Conservation (phyloP, 225 moss, liverwort and hornwort genomes). For the Lunularia cruciata region DNA sequence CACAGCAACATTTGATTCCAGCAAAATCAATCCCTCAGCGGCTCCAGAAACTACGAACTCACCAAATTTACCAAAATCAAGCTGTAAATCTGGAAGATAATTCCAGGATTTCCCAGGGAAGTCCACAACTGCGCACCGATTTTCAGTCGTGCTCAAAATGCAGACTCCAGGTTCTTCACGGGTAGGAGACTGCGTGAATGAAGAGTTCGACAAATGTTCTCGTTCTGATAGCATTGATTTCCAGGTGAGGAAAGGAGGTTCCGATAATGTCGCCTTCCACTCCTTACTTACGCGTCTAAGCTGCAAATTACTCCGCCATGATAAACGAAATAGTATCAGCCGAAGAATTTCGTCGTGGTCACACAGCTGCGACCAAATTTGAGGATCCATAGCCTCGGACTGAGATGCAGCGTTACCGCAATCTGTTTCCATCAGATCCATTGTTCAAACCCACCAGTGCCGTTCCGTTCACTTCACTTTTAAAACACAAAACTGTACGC, state of each 20-base stretch:
- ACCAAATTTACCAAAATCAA: neutral
- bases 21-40: slow-evolving; percentile 3
- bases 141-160: neutral
- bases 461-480: too few species aligned
- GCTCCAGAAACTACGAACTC: slow-evolving; percentile 8
- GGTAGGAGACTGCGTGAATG: neutral
- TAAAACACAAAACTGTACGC: too few species aligned
- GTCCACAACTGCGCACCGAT: neutral
- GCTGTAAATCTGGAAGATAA: neutral
- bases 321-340: neutral
- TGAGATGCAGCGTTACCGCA: too few species aligned
- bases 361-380: slow-evolving; percentile 6
- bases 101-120: neutral
- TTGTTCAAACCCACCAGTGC: too few species aligned
- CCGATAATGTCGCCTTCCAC: slow-evolving; percentile 4
- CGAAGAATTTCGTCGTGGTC: slow-evolving; percentile 17
- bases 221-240: neutral
- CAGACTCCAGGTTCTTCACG: neutral
- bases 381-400: slow-evolving; percentile 22
- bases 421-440: too few species aligned
- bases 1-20: neutral
- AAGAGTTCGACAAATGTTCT: neutral
- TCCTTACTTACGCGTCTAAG: slow-evolving; percentile 14
- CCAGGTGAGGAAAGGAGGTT: slow-evolving; percentile 13
- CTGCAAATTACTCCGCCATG: neutral